A percentile compares a stretch with the other conserved stretches of the same genome.
phyloP scores from a whole-genome alignment of 352 stramenopile genomes.

The Paralagenidium karlingii region DNA sequence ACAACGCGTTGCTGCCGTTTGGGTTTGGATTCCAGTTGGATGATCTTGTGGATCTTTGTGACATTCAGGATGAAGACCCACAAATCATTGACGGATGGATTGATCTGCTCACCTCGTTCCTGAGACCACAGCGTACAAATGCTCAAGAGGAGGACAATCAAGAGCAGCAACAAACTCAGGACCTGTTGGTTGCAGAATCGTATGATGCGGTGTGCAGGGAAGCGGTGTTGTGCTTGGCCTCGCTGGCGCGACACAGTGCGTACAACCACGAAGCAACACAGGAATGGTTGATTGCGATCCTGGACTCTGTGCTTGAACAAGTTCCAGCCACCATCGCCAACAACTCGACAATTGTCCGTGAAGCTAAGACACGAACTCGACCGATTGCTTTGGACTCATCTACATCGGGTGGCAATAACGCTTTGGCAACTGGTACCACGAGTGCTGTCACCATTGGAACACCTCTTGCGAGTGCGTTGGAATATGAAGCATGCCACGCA shows the following conservation, averaged over 20 bases:
- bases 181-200: too few relatives aligned
- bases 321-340: slow-evolving; percentile 27
- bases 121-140: too few relatives aligned
- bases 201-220: slow-evolving; percentile 25
- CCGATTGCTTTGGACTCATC: too few relatives aligned
- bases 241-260: slow-evolving; percentile 22
- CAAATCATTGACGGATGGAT: slow-evolving; percentile 68
- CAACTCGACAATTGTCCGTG: slow-evolving; percentile 41
- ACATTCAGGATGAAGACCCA: too few relatives aligned
- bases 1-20: too few relatives aligned
- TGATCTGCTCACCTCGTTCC: slow-evolving; percentile 54
- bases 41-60: slow-evolving; percentile 41
- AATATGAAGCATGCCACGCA: slow-evolving; percentile 34
- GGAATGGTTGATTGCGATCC: slow-evolving; percentile 60
- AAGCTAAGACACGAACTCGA: slow-evolving; percentile 38
- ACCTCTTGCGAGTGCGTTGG: slow-evolving; percentile 7
- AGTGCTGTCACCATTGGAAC: too few relatives aligned
- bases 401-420: too few relatives aligned
- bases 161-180: slow-evolving; percentile 33
- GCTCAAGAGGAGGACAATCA: too few relatives aligned
- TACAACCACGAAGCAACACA: slow-evolving; percentile 51
- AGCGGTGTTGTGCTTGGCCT: slow-evolving; percentile 40
- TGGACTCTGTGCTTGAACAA: slow-evolving; percentile 47
- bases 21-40: slow-evolving; percentile 50
- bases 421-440: too few relatives aligned